Evolutionary conservation across 148 eudicot genomes (phyloP), one percentile per base, ranked within the genome.

Genomic region (Pouteria glomerata): DNA sequence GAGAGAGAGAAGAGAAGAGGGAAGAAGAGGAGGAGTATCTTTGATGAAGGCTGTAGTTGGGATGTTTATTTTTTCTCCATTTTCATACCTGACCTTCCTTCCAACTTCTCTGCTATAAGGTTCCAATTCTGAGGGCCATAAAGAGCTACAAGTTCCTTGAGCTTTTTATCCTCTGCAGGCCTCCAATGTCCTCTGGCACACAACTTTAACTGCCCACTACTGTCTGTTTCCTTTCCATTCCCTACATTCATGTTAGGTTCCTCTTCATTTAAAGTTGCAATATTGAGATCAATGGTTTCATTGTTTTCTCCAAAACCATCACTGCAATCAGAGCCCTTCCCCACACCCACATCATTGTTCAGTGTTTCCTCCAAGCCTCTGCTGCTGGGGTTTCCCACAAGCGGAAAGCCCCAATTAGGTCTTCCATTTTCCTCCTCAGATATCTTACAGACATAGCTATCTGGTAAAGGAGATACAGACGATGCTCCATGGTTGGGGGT

Each of bases 111-210:
- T 19, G 82, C 79, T 21, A 80, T 80, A 27, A 80, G 79, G 63
- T 80, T 80, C 82, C 82, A 80, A 66, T 80, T 80, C 59, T 80
- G 82, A 26, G 82, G 79, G 35, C 82, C 82, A 68, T 70, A 75
- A 31, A 66, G 60, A 57, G 73, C 63, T 0, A 80, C 82, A 75
- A 80, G 82, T 47, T 80, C 82, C 63, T 72, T 71, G 24, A 80
- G 79, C 73, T 75, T 80, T 13, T 69, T n/a, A 62, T 80, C 82
- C 29, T 80, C 82, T 21, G 82, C 82, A 26, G 82, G 82, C 45
- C 79, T 80, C 82, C 79, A 80, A 76, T 80, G 82, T 2, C 82
- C 82, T 67, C 82, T 75, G 34, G 82, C 69, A 67, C 82, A 77
- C 73, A 64, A 29, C 74, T 76, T 76, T 1, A 71, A 70, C 69